Evolutionary conservation across 805 yeast species (phyloP).

Genomic region (Blastobotrys peoriensis): DNA sequence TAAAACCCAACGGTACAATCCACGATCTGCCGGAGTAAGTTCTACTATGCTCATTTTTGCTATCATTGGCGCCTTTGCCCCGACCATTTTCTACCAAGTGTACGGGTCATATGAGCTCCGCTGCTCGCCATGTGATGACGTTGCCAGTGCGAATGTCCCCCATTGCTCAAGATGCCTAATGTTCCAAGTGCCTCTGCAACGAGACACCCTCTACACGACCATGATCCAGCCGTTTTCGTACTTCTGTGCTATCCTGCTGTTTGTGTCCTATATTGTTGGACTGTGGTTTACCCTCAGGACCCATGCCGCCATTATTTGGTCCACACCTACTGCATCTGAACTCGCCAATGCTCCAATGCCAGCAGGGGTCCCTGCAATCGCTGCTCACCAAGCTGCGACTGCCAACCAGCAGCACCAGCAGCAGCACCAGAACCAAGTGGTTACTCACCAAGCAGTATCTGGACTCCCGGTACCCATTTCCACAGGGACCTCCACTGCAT

Average conservation of each 20-base stretch:
- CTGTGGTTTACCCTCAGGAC: conserved; percentile 89
- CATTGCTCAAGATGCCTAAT: conserved; percentile 67
- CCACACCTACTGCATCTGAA: conserved; percentile 48
- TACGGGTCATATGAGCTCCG: conserved; percentile 79
- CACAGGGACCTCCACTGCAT: conserved; percentile 4
- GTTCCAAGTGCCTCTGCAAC: conserved; percentile 65
- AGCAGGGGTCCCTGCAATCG: conserved; percentile 5
- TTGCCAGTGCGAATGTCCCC: conserved; percentile 4
- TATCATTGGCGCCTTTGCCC: conserved; percentile 84
- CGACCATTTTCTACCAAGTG: conserved; percentile 82
- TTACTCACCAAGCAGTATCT: not conserved
- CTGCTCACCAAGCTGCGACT: not conserved
- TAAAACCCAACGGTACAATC: conserved; percentile 92
- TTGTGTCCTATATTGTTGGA: conserved; percentile 82
- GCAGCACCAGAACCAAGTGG: not conserved
- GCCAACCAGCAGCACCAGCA: conserved; percentile 2
- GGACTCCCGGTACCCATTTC: not conserved
- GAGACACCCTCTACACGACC: conserved; percentile 57
- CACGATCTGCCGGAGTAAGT: conserved; percentile 93
- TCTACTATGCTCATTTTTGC: conserved; percentile 93
- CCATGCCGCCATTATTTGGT: conserved; percentile 96
- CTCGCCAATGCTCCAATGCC: conserved; percentile 17
- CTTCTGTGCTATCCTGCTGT: conserved; percentile 72
- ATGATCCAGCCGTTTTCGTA: conserved; percentile 79
- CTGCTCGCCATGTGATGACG: conserved; percentile 51